Evolutionary conservation across 805 yeast species (phyloP).

Genomic region (Clavispora vitiphila): DNA sequence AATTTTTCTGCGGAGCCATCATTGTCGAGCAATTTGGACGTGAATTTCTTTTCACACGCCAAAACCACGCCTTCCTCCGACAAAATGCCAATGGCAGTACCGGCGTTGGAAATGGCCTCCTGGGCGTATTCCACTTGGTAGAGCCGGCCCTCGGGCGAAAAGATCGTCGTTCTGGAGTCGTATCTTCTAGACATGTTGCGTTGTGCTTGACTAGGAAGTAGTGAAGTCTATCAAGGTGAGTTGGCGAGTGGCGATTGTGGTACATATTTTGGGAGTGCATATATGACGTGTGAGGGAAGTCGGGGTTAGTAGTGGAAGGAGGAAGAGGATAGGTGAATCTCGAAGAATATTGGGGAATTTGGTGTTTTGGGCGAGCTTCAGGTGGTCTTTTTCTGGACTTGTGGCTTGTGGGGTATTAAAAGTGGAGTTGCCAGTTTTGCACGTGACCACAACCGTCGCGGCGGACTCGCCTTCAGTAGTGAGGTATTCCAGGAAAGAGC

Average conservation of each 20-base stretch:
- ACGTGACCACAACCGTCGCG: too few species aligned
- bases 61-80: constrained; percentile 85
- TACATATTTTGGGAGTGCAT: not conserved
- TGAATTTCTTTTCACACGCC: constrained; percentile 95
- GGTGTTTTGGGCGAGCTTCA: too few species aligned
- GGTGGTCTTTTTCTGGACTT: too few species aligned
- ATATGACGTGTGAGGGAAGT: too few species aligned
- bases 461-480: too few species aligned
- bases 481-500: too few species aligned
- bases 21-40: constrained; percentile 87
- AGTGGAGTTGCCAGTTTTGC: too few species aligned
- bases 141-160: constrained; percentile 97
- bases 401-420: too few species aligned
- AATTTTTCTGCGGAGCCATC: constrained; percentile 91
- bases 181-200: constrained; percentile 83
- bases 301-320: too few species aligned
- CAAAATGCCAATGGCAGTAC: constrained; percentile 75
- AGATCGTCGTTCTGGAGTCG: constrained; percentile 97
- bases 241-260: constrained; percentile 1
- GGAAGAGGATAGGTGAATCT: too few species aligned
- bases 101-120: constrained; percentile 83
- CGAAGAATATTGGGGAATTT: too few species aligned
- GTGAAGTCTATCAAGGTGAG: not conserved
- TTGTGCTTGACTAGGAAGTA: not conserved
- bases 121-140: constrained; percentile 97